Percentiles rank a stretch among this genome's conserved stretches.
Conservation (phyloP, 805 yeast species). For the Dipodascopsis tothii region DNA sequence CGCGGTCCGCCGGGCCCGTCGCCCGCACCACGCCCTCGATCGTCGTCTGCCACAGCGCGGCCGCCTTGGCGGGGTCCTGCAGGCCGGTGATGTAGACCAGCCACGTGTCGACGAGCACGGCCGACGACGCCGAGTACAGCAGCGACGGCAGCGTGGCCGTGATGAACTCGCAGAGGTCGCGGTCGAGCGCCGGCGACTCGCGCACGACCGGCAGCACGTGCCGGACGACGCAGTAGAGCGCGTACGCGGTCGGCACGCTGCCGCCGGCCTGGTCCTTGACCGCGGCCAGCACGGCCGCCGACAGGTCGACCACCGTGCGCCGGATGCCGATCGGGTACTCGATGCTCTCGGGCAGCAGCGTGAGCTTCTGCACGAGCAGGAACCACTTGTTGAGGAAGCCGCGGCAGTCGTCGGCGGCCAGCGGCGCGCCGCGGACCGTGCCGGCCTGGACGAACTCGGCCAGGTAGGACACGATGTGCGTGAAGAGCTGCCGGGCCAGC, state of each 20-base stretch:
- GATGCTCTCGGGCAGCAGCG: not conserved
- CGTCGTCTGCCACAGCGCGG: not conserved
- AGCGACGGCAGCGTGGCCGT: slow-evolving; percentile 3
- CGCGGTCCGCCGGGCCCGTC: slow-evolving; percentile 7
- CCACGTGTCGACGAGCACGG: slow-evolving; percentile 11
- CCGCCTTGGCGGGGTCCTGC: not conserved
- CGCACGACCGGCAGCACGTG: not conserved
- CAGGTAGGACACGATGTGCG: not conserved
- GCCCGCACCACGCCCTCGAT: slow-evolving; percentile 4
- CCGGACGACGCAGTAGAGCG: not conserved
- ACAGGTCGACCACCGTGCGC: not conserved
- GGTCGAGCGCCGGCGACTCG: not conserved
- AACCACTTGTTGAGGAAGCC: not conserved
- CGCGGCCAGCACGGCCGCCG: not conserved
- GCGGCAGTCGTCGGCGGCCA: not conserved
- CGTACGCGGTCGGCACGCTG: not conserved
- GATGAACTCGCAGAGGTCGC: slow-evolving; percentile 7
- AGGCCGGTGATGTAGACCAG: slow-evolving; percentile 1
- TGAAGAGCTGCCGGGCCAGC: slow-evolving; percentile 3
- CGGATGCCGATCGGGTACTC: not conserved
- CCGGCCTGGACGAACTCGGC: not conserved
- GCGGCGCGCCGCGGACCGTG: not conserved
- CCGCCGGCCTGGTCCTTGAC: not conserved
- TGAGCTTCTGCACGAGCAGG: not conserved
- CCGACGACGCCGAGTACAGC: slow-evolving; percentile 5